Evolutionary conservation across 305 asterid genomes (phyloP), one percentile per base, ranked within the genome.

Genomic region (Striga hermonthica): DNA sequence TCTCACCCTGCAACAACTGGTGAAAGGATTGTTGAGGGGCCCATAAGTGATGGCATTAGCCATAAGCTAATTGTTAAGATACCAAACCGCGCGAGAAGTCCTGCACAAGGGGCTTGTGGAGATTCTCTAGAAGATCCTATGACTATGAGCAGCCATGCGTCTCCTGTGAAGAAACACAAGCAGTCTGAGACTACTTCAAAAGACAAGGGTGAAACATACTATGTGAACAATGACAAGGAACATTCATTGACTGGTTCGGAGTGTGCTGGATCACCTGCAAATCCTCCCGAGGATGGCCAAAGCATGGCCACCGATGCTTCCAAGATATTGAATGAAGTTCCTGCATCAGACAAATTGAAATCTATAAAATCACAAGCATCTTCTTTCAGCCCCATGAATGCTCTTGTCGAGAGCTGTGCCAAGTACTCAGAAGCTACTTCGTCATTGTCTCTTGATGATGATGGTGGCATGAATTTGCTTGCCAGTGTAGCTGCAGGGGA

Each of bases 401-500:
- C 91, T 70, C 76, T 85, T 60, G 62, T 83, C 68, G 91, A 85
- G 75, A 83, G 91, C 72, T 82, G 89, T 68, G 91, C 67, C n/a
- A 79, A 83, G 53, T 78, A 80, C 65, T 79, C 89, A n/a, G 83
- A 79, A 73, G 77, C 78, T 62, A 68, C 70, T 39, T 40, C 81
- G 43, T 75, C 83, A 31, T 28, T 77, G 72, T 77, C 80, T 8
- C 68, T 69, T 66, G 83, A 81, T 35, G 91, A 84, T 75, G 84
- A 80, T 70, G 75, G 72, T 68, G 91, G 91, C 70, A 84, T 82
- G 88, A 85, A 85, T 75, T 81, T 85, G 34, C 89, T 85, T 72
- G 91, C 91, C 45, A 82, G 85, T 70, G 91, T 85, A 41, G 91
- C 91, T 66, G 74, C 87, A 49, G 83, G 82, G 49, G 85, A 84